A percentile compares a stretch with the other conserved stretches of the same genome.
These are phyloP conservation scores for Coemansia sp. DNA, from an alignment of 192 early-diverging fungal species.

Conservation along the genomic window DNA sequence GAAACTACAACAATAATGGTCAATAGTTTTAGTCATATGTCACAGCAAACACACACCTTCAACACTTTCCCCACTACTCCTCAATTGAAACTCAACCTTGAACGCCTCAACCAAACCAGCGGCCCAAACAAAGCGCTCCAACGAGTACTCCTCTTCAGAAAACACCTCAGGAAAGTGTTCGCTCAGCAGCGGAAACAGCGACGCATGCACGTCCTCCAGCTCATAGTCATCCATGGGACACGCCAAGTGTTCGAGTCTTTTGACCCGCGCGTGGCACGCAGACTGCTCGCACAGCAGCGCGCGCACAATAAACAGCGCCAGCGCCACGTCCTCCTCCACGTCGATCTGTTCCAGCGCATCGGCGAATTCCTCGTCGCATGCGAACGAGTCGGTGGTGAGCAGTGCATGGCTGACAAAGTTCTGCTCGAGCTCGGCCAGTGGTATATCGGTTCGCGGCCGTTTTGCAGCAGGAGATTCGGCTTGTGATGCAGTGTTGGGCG, in stretches of 20 bases:
- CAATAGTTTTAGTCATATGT: too few species aligned
- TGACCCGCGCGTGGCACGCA: conserved; percentile 24
- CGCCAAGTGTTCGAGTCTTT: conserved; percentile 21
- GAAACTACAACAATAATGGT: too few species aligned
- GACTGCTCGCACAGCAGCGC: background rate
- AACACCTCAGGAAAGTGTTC: conserved; percentile 39
- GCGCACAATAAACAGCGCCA: conserved; percentile 33
- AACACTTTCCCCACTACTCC: conserved; percentile 3
- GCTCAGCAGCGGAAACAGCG: conserved; percentile 42
- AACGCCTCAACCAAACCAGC: conserved; percentile 37
- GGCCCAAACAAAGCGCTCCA: conserved; percentile 46
- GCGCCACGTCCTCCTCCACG: conserved; percentile 20
- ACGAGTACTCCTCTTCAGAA: conserved; percentile 14
- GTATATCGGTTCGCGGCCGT: too few species aligned
- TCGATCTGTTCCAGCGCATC: conserved; percentile 30
- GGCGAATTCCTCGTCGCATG: conserved; percentile 15
- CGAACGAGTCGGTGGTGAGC: conserved; percentile 28
- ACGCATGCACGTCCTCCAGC: conserved; percentile 32
- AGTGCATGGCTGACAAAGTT: conserved; percentile 15
- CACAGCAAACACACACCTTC: conserved; percentile 32
- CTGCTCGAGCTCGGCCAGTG: conserved; percentile 1
- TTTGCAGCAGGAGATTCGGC: background rate
- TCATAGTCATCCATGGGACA: conserved; percentile 37
- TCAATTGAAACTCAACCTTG: conserved; percentile 10
- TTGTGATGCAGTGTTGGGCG: background rate